A percentile compares a stretch with the other conserved stretches of the same genome.
These are phyloP conservation scores for Moringa oleifera DNA, from an alignment of 345 rosid genomes.

Conservation along the genomic window DNA sequence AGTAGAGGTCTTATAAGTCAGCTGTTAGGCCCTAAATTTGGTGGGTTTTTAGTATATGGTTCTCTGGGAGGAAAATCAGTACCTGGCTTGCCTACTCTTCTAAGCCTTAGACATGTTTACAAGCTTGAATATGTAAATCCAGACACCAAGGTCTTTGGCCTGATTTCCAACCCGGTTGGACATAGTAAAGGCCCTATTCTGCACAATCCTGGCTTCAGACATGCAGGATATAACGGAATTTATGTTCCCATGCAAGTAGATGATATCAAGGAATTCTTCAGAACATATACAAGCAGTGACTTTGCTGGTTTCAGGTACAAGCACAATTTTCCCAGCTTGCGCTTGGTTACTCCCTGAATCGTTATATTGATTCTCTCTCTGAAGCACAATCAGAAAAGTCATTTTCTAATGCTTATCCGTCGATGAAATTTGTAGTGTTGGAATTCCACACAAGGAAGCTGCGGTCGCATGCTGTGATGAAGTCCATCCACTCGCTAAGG, in stretches of 20 bases:
- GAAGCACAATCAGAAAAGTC: too few relatives aligned
- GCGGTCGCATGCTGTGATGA: slow-evolving; percentile 39
- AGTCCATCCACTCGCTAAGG: slow-evolving; percentile 47
- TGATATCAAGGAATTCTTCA: slow-evolving; percentile 26
- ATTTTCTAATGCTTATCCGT: too few relatives aligned
- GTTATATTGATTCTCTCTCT: neutral
- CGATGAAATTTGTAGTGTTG: slow-evolving; percentile 24
- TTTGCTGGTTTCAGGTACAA: slow-evolving; percentile 32
- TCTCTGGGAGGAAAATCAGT: slow-evolving; percentile 18
- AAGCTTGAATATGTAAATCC: slow-evolving; percentile 20
- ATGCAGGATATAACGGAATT: slow-evolving; percentile 24
- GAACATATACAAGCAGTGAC: slow-evolving; percentile 18
- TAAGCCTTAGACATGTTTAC: slow-evolving; percentile 25
- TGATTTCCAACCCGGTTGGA: slow-evolving; percentile 30
- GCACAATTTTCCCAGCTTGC: neutral
- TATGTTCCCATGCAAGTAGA: slow-evolving; percentile 32
- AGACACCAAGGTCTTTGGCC: slow-evolving; percentile 28
- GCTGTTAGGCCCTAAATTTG: slow-evolving; percentile 28
- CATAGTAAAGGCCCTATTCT: slow-evolving; percentile 32
- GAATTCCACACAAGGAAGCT: slow-evolving; percentile 43
- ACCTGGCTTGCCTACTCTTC: slow-evolving; percentile 22
- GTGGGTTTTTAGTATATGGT: slow-evolving; percentile 30
- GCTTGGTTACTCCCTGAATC: too few relatives aligned
- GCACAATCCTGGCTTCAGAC: slow-evolving; percentile 27
- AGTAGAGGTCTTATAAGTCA: slow-evolving; percentile 32